Evolutionary conservation across 108 stramenopile genomes (phyloP), one percentile per base, ranked within the genome.

Genomic region (Nannochloropsis gaditana): DNA sequence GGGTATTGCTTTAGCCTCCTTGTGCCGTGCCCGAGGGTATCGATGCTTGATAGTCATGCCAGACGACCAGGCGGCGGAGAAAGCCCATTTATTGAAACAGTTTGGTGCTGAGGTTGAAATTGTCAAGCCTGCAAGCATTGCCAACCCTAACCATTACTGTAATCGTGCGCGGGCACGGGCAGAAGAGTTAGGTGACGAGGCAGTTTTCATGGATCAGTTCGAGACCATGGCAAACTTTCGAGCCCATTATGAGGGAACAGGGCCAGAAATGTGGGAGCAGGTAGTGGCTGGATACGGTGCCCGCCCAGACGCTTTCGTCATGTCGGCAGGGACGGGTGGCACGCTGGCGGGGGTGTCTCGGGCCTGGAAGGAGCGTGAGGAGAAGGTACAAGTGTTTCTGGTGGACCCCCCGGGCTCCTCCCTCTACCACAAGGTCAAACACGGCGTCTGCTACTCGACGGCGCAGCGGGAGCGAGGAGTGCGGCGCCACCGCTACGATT

Each of bases 291-390:
- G 87, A 80, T 81, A 11, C 31, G 80, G 82, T 5, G 5, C 42
- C 81, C 85, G 88, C 11, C 83, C 97, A 41, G 94, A 97, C 87
- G 96, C 96, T 19, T 97, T 99, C 90, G 92, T 94, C 83, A 97
- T 99, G 97, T 95, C 95, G 19, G 92, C 96, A 11, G 98, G 98
- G 2, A 99, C 98, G 21, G 97, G 97, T 11, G 97, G 97, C 42
- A 97, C 96, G 47, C 93, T 99, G 47, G 93, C 96, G 17, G 97
- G 98, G 17, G 93, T 96, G 3, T 95, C 95, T 21, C 84, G 84
- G 11, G 95, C 91, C 83, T 84, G 97, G 82, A 94, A 93, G 73
- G 91, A 94, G 80, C 90, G 83, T 50, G n/a, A 45, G 9, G 31
- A 42, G 42, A 42, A 43, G 81, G 81, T 89, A 21, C 85, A 84